Evolutionary conservation across 768 basidiomycete genomes (phyloP), one percentile per base, ranked within the genome.

Genomic region (Sarcodon sp.): DNA sequence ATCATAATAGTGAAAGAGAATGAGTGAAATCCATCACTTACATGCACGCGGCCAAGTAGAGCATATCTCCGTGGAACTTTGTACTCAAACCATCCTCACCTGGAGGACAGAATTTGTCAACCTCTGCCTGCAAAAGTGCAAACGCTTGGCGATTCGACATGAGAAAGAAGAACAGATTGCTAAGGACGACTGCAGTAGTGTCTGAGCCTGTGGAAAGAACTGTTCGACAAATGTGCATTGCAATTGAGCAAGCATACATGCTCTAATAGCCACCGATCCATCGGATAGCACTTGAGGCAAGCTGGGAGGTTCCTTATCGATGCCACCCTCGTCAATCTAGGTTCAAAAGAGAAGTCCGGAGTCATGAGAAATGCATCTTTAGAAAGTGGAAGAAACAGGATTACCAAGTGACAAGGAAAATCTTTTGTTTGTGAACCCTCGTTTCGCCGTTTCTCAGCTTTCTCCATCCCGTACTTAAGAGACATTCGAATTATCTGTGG

Each of bases 211-310:
- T 13, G 13, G 13, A 18, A 38, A 18, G 37, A 18, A 13, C 2
- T 13, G 37, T 2, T 18, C 13, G 18, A 38, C 37, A 38, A 38
- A 38, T 38, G 37, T 5, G 5, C 64, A 6, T 70, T 63, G 13
- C 69, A 67, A 1, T 74, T 27, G 21, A 27, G 21, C 76, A 52
- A 76, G 74, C 16, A 71, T 41, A 13, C 75, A 74, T 7, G 73
- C 75, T 13, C 66, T 37, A 21, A 69, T 64, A 18, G 61, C 64
- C 21, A 74, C 61, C 2, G 61, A 49, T 11, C 63, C 61, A 38
- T 73, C 68, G 0, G 67, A 61, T 9, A 64, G 50, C 27, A 70
- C 59, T 15, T 63, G 51, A 8, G 59, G 41, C 16, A 65, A 56
- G 7, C 61, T 51, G 16, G 58, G 66, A 12, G 56, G 56, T 10